Base-by-base conservation (phyloP, 2,329 filamentous ascomycete species). In the Fusarium concolor region DNA sequence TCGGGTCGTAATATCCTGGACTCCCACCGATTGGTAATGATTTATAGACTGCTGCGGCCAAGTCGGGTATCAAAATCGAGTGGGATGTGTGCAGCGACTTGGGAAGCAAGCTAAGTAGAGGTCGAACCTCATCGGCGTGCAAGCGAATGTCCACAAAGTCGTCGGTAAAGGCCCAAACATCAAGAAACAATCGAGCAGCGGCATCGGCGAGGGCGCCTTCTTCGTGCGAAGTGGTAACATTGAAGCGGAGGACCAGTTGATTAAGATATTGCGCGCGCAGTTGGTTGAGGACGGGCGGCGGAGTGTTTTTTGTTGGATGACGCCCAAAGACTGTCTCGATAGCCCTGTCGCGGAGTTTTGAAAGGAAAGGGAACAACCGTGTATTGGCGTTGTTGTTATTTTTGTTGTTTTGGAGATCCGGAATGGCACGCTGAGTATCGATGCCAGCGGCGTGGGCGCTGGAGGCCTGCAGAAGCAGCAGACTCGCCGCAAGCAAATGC, bases 211-310 rank as follows among this genome's bases (percentile, higher is more conserved):
- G 82, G 2, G 90, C 90, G 33, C 81, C 79, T 60, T 92, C 90
- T 75, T 97, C 92, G 20, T 89, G 85, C 5, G 84, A 79, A 26
- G 86, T 89, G 64, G 86, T 89, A 56, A 97, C 82, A 74, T 91
- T 93, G 84, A 98, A 97, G 38, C 96, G 90, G 66, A 98, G 82
- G 17, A 99, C 93, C n/a, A 97, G 85, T 78, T 97, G 90, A 65
- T 91, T 87, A 65, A 89, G 88, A 77, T 97, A 97, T 67, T 81
- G 81, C 28, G 76, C 80, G 28, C 81, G 77, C 28, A 81, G 67
- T 45, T 73, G 77, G 59, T 70, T 76, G 65, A 73, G 68, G 51
- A 74, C 63, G 56, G 73, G 33, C 29, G 71, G 65, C n/a, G 62
- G 57, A 29, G 64, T 49, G 41, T 71, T 62, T 52, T 78, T 78